These are phyloP conservation scores for Paraleonurus japonicus DNA, from an alignment of 257 asterid genomes.

Conservation along the genomic window DNA sequence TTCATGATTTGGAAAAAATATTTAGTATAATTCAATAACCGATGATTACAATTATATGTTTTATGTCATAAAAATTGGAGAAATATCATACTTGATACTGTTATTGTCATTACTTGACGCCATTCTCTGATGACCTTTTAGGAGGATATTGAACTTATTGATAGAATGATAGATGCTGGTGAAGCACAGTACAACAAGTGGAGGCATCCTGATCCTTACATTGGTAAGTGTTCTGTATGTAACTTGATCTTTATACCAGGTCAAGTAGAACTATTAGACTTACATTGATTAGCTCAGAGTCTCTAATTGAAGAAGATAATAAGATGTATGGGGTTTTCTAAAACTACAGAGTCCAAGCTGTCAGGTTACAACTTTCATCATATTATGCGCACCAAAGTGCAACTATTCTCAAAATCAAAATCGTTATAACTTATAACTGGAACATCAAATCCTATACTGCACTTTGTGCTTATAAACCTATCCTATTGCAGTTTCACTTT, in stretches of 20 bases:
- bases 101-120: background rate
- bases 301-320: background rate
- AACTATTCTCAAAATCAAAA: background rate
- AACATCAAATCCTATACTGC: background rate
- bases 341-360: background rate
- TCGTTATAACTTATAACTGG: background rate
- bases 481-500: background rate
- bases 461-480: background rate
- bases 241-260: background rate
- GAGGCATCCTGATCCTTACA: constrained; percentile 96
- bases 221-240: constrained; percentile 50
- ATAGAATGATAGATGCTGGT: constrained; percentile 70
- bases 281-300: background rate
- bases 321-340: background rate
- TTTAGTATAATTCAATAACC: background rate
- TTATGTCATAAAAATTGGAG: background rate
- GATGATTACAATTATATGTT: background rate
- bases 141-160: constrained; percentile 86
- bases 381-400: background rate
- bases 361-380: background rate
- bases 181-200: constrained; percentile 72
- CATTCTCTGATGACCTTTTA: constrained; percentile 28
- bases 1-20: background rate
- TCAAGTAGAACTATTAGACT: background rate
- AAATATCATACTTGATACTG: background rate